These are phyloP conservation scores for Sporothrix phasma DNA, from an alignment of 2,329 filamentous ascomycete species.

Conservation along the genomic window DNA sequence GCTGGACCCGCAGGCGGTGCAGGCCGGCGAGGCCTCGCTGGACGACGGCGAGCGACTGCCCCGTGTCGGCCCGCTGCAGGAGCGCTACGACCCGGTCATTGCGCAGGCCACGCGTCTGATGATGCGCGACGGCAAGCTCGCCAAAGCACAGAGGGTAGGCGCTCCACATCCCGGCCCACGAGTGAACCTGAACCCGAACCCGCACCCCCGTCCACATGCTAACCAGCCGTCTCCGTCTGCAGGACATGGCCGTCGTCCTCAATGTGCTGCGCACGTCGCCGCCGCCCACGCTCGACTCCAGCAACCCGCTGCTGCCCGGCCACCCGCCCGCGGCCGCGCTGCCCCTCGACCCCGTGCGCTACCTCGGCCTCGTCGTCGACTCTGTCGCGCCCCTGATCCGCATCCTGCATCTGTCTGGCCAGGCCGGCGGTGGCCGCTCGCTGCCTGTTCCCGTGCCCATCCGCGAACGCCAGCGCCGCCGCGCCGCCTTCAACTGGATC, in stretches of 20 bases:
- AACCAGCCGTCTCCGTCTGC: no score
- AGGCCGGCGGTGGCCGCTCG: conserved; percentile 75
- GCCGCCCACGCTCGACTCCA: conserved; percentile 63
- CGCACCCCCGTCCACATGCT: not conserved
- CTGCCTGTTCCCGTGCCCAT: conserved; percentile 78
- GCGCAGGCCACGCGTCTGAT: conserved; percentile 81
- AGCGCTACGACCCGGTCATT: conserved; percentile 77
- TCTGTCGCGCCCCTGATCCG: conserved; percentile 82
- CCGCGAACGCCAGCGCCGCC: conserved; percentile 60
- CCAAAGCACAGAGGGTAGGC: conserved; percentile 75
- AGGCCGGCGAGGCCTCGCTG: not conserved
- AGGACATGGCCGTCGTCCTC: conserved; percentile 82
- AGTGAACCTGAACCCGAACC: no score
- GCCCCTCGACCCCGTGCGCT: conserved; percentile 79
- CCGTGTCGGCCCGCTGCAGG: conserved; percentile 53
- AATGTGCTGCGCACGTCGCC: conserved; percentile 75
- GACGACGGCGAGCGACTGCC: conserved; percentile 44
- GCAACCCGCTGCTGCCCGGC: conserved; percentile 63
- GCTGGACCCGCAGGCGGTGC: not conserved
- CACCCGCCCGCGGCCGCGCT: conserved; percentile 68
- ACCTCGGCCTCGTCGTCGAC: conserved; percentile 84
- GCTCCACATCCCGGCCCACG: conserved; percentile 6
- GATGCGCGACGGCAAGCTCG: conserved; percentile 87
- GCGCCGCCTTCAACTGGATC: conserved; percentile 81
- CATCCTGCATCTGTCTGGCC: conserved; percentile 64